Evolutionary conservation across 2,329 filamentous ascomycete genomes (phyloP), one percentile per base, ranked within the genome.

Genomic region (Neofusicoccum parvum): DNA sequence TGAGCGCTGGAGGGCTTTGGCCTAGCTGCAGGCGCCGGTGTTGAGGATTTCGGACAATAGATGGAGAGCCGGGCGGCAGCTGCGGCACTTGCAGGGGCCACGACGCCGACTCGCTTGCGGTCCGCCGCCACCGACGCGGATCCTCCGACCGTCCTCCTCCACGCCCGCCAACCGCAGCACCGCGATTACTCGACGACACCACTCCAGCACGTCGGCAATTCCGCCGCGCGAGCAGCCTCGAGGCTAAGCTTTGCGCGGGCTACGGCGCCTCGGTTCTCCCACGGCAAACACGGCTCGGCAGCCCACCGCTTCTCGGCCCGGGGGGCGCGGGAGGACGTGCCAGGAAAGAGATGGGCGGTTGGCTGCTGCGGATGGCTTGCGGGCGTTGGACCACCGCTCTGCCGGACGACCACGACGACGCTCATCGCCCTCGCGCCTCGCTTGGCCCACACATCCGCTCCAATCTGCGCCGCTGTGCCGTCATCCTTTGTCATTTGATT

Each of bases 11-110:
- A 39, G 12, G 36, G 36, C 36, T 23, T 23, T 23, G 23, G 23
- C 7, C 9, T 39, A 32, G 14, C 15, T 14, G 56, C 56, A 37
- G 43, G 27, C 27, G 14, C 23, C 23, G 41, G 5, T 27, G 56
- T 20, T 36, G 56, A 48, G 32, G 41, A 36, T 60, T 60, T 37
- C 56, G 56, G 56, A 60, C 56, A 60, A 49, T 37, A 7, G 32
- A 48, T 60, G 56, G 56, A 60, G 56, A 60, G 56, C 56, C 56
- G 56, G 43, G 9, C 12, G 20, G 11, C 23, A 23, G 23, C 23
- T 23, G 23, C 23, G 23, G 23, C 23, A 15, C 36, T 43, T 12
- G 53, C 41, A 32, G 23, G 15, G 23, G 4, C 12, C 12, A 14
- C 15, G 56, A 48, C 17, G 36, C 39, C 5, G 14, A 7, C n/a